These are phyloP conservation scores for Mycena epipterygia DNA, from an alignment of 768 basidiomycete genomes.

Conservation along the genomic window DNA sequence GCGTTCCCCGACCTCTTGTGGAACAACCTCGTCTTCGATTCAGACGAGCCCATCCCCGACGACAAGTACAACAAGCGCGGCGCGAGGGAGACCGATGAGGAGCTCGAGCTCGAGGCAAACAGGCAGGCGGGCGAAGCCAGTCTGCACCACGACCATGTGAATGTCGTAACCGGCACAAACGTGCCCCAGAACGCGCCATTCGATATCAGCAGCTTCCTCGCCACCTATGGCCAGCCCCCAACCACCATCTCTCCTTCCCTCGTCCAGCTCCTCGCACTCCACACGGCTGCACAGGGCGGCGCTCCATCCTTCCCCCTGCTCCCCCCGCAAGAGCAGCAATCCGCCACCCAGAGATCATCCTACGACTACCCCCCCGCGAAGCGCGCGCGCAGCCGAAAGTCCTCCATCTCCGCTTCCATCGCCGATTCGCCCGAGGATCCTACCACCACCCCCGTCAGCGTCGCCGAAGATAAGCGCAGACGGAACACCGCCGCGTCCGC, in stretches of 20 bases:
- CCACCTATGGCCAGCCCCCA: constrained; percentile 48
- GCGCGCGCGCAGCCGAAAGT: constrained; percentile 69
- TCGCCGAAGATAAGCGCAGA: constrained; percentile 92
- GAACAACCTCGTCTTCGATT: constrained; percentile 86
- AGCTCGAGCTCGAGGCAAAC: constrained; percentile 60
- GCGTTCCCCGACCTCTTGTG: constrained; percentile 86
- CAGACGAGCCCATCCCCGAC: constrained; percentile 69
- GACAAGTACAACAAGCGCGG: constrained; percentile 52
- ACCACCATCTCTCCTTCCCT: constrained; percentile 65
- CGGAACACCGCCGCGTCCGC: constrained; percentile 95
- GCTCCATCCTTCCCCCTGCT: constrained; percentile 40
- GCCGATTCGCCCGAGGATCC: constrained; percentile 49
- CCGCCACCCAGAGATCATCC: constrained; percentile 34
- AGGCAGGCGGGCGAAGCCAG: constrained; percentile 53
- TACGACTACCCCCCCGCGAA: constrained; percentile 61
- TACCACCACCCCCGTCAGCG: constrained; percentile 52
- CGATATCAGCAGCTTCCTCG: constrained; percentile 55
- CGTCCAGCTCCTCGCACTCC: constrained; percentile 78
- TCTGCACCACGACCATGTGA: constrained; percentile 69
- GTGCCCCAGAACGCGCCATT: constrained; percentile 53
- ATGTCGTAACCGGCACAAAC: constrained; percentile 66
- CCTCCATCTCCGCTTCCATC: constrained; percentile 54
- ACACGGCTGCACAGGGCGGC: constrained; percentile 54
- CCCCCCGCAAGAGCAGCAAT: constrained; percentile 35
- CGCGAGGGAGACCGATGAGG: constrained; percentile 57